Evolutionary conservation across 805 yeast genomes (phyloP).

Genomic region (Wickerhamomyces alni): DNA sequence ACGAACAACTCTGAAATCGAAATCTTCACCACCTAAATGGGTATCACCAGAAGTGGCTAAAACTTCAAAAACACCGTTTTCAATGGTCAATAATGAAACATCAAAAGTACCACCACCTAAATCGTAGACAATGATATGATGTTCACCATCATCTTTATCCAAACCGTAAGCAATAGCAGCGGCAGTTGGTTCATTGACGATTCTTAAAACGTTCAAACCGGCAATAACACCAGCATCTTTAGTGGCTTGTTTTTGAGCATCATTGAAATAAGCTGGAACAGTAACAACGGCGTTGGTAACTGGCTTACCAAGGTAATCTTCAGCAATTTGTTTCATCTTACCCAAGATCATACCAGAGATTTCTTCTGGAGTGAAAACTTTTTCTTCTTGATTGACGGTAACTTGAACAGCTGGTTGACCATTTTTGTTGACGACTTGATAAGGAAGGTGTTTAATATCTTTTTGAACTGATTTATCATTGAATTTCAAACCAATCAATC

Average conservation of each 20-base stretch:
- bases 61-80: slow-evolving; percentile 89
- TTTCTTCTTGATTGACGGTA: slow-evolving; percentile 64
- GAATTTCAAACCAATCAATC: slow-evolving; percentile 83
- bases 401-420: slow-evolving; percentile 85
- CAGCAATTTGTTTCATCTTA: slow-evolving; percentile 91
- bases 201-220: slow-evolving; percentile 82
- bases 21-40: slow-evolving; percentile 97
- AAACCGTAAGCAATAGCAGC: slow-evolving; percentile 97
- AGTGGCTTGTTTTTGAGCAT: slow-evolving; percentile 92
- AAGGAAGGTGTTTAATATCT: slow-evolving; percentile 83
- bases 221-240: slow-evolving; percentile 92
- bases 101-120: slow-evolving; percentile 98
- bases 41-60: slow-evolving; percentile 95
- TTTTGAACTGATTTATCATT: slow-evolving; percentile 71
- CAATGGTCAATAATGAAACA: slow-evolving; percentile 82
- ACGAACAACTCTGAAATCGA: slow-evolving; percentile 82
- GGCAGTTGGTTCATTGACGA: slow-evolving; percentile 92
- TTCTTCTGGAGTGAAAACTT: slow-evolving; percentile 86
- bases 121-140: slow-evolving; percentile 87
- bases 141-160: slow-evolving; percentile 75
- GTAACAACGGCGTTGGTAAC: slow-evolving; percentile 90
- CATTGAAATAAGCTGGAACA: slow-evolving; percentile 90
- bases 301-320: slow-evolving; percentile 77
- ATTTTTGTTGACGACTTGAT: slow-evolving; percentile 55
- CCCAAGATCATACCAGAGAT: slow-evolving; percentile 86